phyloP scores from a whole-genome alignment of 2,329 filamentous ascomycete genomes.

The Diatrype stigma region DNA sequence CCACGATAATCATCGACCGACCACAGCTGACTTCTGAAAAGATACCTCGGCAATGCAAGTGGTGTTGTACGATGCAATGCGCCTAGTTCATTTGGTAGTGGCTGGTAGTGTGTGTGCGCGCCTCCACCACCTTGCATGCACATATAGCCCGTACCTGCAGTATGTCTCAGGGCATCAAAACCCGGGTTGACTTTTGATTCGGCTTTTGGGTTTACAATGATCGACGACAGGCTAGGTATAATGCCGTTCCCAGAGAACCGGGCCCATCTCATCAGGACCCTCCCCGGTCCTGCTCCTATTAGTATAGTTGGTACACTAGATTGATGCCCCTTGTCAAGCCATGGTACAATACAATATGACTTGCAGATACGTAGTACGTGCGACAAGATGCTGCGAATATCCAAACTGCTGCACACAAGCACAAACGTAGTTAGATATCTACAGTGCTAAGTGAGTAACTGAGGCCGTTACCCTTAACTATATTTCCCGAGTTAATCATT shows the following conservation, averaged over 20 bases:
- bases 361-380: neutral
- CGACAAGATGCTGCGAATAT: too few species aligned
- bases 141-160: neutral
- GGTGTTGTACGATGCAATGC: too few species aligned
- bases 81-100: too few species aligned
- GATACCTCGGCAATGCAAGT: neutral
- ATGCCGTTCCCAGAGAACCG: neutral
- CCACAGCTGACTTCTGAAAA: neutral
- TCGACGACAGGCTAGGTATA: neutral
- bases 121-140: neutral
- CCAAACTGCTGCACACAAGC: too few species aligned
- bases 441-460: too few species aligned
- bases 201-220: neutral
- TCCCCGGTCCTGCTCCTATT: neutral
- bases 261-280: neutral
- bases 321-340: too few species aligned
- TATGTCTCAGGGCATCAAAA: neutral
- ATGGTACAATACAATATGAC: neutral
- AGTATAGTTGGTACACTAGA: too few species aligned
- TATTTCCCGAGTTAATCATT: too few species aligned
- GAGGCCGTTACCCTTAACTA: too few species aligned
- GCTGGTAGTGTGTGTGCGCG: neutral
- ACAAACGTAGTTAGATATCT: too few species aligned
- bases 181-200: neutral
- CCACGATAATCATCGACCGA: too few species aligned